Conservation (phyloP, 352 stramenopile species). For the Globisporangium paroecandrum region DNA sequence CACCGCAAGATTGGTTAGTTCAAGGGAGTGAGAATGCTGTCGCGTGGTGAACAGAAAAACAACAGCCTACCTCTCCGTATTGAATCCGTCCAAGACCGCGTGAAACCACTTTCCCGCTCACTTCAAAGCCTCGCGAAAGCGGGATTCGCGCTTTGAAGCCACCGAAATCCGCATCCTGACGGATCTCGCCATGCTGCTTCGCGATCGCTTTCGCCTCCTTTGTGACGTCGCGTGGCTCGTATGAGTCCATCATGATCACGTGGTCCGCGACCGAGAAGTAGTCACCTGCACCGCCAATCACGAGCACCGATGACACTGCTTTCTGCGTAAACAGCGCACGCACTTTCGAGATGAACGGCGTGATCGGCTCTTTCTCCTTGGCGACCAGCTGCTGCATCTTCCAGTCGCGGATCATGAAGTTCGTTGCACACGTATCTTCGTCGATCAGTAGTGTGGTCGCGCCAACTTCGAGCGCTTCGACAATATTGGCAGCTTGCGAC, state of each 20-base stretch:
- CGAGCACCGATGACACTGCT: conserved; percentile 92
- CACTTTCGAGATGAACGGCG: conserved; percentile 95
- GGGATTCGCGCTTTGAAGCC: conserved; percentile 53
- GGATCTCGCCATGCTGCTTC: conserved; percentile 47
- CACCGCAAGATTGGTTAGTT: too few relatives aligned
- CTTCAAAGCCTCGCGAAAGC: conserved; percentile 46
- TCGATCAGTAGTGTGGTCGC: conserved; percentile 93
- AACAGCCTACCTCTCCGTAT: conserved; percentile 72
- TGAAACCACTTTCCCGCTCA: conserved; percentile 75
- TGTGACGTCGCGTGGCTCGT: conserved; percentile 91
- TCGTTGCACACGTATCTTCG: conserved; percentile 97
- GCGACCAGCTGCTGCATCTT: conserved; percentile 97
- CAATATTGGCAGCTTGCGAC: conserved; percentile 95
- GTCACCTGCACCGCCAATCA: conserved; percentile 95
- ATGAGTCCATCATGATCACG: conserved; percentile 97
- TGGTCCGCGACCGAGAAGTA: conserved; percentile 96
- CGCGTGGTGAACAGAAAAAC: not conserved
- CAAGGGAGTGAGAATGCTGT: not conserved
- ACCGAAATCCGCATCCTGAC: conserved; percentile 47
- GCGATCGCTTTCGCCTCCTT: conserved; percentile 91
- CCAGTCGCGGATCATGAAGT: conserved; percentile 98
- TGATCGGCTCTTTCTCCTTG: conserved; percentile 97
- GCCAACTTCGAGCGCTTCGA: conserved; percentile 91
- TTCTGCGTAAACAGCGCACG: conserved; percentile 88
- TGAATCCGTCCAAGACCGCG: conserved; percentile 74